These are phyloP conservation scores for Geum urbanum DNA, from an alignment of 306 rosid species.

Conservation along the genomic window DNA sequence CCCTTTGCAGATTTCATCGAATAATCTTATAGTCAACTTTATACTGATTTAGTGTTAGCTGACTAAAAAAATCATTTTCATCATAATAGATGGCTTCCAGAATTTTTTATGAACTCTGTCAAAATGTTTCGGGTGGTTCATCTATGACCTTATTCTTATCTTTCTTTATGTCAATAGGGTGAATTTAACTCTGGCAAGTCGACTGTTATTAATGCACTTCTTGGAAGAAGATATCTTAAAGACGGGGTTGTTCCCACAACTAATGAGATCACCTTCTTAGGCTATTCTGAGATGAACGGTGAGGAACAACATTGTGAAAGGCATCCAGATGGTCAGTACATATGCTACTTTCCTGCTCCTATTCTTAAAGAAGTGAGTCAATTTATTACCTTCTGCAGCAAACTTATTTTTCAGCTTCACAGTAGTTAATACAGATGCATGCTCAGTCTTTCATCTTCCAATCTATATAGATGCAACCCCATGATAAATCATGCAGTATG, in stretches of 20 bases:
- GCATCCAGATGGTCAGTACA: constrained; percentile 89
- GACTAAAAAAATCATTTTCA: neutral
- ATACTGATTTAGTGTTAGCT: constrained; percentile 13
- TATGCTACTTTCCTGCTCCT: constrained; percentile 90
- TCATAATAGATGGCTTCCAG: constrained; percentile 2
- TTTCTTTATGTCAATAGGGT: constrained; percentile 52
- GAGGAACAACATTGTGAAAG: constrained; percentile 71
- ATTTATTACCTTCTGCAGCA: constrained; percentile 15
- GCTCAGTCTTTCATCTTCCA: neutral
- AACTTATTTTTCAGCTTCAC: neutral
- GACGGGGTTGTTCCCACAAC: constrained; percentile 99
- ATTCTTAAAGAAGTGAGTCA: constrained; percentile 78
- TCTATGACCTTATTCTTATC: neutral
- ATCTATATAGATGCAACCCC: neutral
- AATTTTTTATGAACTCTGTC: constrained; percentile 4
- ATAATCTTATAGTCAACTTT: constrained; percentile 1
- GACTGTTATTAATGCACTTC: constrained; percentile 93
- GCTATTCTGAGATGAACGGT: constrained; percentile 45
- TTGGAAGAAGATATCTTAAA: constrained; percentile 83
- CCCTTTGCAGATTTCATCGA: neutral
- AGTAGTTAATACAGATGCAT: neutral
- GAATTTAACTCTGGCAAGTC: constrained; percentile 99
- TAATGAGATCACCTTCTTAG: constrained; percentile 88
- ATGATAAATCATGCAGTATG: constrained; percentile 6
- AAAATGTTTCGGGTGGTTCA: constrained; percentile 25